Conservation (phyloP, 257 asterid genomes). For the Cordia subcordata region DNA sequence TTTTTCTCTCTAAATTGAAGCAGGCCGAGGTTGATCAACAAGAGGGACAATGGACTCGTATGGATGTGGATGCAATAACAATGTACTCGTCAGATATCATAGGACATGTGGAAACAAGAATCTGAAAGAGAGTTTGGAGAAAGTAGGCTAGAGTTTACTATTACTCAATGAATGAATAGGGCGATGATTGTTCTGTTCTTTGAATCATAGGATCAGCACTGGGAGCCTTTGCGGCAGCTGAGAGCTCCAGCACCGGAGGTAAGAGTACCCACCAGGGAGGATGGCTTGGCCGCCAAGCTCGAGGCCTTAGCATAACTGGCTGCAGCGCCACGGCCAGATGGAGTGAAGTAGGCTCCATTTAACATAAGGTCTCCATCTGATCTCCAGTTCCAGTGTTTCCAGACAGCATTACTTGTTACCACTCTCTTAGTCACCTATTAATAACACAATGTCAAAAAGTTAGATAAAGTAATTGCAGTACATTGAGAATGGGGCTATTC, state of each 20-base stretch:
- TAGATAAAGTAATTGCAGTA: background rate
- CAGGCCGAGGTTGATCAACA: slow-evolving; percentile 48
- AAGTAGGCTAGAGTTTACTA: slow-evolving; percentile 11
- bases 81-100: slow-evolving; percentile 8
- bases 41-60: background rate
- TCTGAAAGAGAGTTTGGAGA: slow-evolving; percentile 5
- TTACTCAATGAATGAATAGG: slow-evolving; percentile 1
- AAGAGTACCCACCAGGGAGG: slow-evolving; percentile 58
- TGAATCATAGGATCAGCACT: slow-evolving; percentile 33
- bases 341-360: slow-evolving; percentile 76
- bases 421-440: slow-evolving; percentile 78
- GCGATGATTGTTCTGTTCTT: background rate
- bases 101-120: slow-evolving; percentile 9
- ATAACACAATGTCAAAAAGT: slow-evolving; percentile 1
- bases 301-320: slow-evolving; percentile 84
- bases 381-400: slow-evolving; percentile 95
- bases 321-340: slow-evolving; percentile 67
- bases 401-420: slow-evolving; percentile 19
- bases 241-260: slow-evolving; percentile 76
- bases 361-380: slow-evolving; percentile 91
- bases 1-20: slow-evolving; percentile 20
- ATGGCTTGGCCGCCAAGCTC: slow-evolving; percentile 77
- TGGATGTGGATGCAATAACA: background rate
- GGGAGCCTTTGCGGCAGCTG: slow-evolving; percentile 47
- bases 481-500: background rate